phyloP scores from a whole-genome alignment of 345 rosid species.

The Eutrema japonicum region DNA sequence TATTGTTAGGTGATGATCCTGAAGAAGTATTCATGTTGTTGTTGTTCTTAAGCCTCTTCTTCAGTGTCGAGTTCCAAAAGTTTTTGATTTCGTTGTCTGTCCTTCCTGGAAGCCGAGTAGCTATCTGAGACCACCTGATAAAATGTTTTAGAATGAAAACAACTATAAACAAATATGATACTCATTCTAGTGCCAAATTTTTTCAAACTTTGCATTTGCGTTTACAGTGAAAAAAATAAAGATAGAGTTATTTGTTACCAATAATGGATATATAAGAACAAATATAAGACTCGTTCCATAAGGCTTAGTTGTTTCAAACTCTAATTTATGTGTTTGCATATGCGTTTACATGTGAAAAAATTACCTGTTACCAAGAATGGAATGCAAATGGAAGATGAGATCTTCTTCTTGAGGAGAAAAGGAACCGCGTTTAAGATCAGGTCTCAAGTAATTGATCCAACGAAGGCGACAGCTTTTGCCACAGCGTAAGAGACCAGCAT shows the following conservation, averaged over 20 bases:
- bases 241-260: background rate
- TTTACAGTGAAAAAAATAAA: background rate
- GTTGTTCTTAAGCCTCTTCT: slow-evolving; percentile 65
- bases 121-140: slow-evolving; percentile 90
- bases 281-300: background rate
- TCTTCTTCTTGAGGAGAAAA: slow-evolving; percentile 79
- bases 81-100: slow-evolving; percentile 94
- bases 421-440: slow-evolving; percentile 83
- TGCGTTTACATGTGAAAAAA: background rate
- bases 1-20: slow-evolving; percentile 63
- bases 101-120: slow-evolving; percentile 89
- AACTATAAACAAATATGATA: background rate
- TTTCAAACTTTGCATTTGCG: background rate
- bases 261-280: background rate
- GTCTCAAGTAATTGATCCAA: slow-evolving; percentile 81
- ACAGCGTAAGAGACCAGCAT: slow-evolving; percentile 78
- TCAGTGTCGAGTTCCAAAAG: slow-evolving; percentile 89
- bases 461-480: slow-evolving; percentile 90
- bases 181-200: background rate
- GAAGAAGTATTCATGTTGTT: slow-evolving; percentile 44
- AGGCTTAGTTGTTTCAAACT: background rate
- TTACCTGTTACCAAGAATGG: slow-evolving; percentile 83
- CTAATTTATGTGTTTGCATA: background rate
- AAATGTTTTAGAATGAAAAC: background rate
- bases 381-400: slow-evolving; percentile 74